Conservation (phyloP, 2,329 filamentous ascomycete species). For the Leptographium flavum region DNA sequence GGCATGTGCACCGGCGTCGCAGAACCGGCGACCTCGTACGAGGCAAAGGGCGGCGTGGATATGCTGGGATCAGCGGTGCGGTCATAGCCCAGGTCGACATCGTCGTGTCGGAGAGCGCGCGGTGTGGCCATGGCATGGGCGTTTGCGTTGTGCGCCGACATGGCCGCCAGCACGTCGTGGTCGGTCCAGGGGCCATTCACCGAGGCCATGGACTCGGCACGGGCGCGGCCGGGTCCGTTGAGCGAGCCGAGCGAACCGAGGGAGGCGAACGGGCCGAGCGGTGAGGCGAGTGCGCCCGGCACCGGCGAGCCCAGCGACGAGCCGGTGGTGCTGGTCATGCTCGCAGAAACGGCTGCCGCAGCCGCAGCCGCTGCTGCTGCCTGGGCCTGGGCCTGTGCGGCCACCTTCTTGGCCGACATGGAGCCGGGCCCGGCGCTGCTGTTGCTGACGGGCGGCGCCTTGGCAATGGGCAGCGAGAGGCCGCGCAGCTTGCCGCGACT, state of each 20-base stretch:
- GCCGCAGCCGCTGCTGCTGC: too few relatives aligned
- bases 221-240: slow-evolving; percentile 14
- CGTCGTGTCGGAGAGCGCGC: slow-evolving; percentile 18
- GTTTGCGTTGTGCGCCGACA: neutral
- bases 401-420: slow-evolving; percentile 32
- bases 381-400: too few relatives aligned
- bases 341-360: too few relatives aligned
- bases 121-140: slow-evolving; percentile 13
- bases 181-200: slow-evolving; percentile 25
- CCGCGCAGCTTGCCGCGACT: slow-evolving; percentile 90
- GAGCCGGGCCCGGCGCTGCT: slow-evolving; percentile 8
- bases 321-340: too few relatives aligned
- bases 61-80: slow-evolving; percentile 31
- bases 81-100: slow-evolving; percentile 22
- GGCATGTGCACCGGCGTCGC: slow-evolving; percentile 1
- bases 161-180: slow-evolving; percentile 16
- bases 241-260: too few relatives aligned
- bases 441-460: slow-evolving; percentile 37
- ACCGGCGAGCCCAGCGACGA: too few relatives aligned
- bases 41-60: slow-evolving; percentile 26
- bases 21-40: slow-evolving; percentile 28
- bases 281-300: too few relatives aligned
- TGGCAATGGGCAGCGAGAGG: slow-evolving; percentile 59
- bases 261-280: too few relatives aligned
- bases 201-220: slow-evolving; percentile 27